Evolutionary conservation across 495 filamentous ascomycete genomes (phyloP), one percentile per base, ranked within the genome.

Genomic region (Aspergillus asperescens): DNA sequence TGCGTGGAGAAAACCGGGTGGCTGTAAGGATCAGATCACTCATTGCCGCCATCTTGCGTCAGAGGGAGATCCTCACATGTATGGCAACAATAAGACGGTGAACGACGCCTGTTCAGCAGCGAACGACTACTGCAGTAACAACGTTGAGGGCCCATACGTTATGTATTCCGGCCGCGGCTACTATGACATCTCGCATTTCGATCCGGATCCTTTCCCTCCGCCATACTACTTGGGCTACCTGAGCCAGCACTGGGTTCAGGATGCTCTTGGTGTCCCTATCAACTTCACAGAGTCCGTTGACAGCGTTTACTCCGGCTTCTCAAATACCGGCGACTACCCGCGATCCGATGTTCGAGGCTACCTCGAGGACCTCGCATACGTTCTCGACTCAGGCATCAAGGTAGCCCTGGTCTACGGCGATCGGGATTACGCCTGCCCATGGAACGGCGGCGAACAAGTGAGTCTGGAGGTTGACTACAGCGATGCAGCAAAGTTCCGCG

Each of bases 331-430:
- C 31, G 74, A 73, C 58, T 74, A 75, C 48, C 67, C 66, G 15
- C 69, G 66, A 27, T 68, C 68, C 5, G 70, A 77, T 37, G 61
- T 74, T 13, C 75, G 60, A 31, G 78, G 78, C 16, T 76, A 78
- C 46, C 56, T 82, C 1, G 70, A 77, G 23, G 75, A 79, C 39
- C 50, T 86, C 8, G 71, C 67, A 7, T 76, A 78, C 29, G 54
- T 84, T 3, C 68, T 85, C 5, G 67, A 77, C 22, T 68, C 69
- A 12, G 77, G 77, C 4, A 77, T 90, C 58, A 81, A 84, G 44
- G 82, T 91, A 3, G 79, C 81, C 10, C 73, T 90, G 6, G 72
- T 88, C 32, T 88, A 88, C 55, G 87, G 81, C 12, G 80, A 81
- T 66, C 67, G 74, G 10, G 81, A 84, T 50, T 84, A 80, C 44